A percentile compares a stretch with the other conserved stretches of the same genome.
Conservation (phyloP, 306 rosid species). For the Sindora glabra region DNA sequence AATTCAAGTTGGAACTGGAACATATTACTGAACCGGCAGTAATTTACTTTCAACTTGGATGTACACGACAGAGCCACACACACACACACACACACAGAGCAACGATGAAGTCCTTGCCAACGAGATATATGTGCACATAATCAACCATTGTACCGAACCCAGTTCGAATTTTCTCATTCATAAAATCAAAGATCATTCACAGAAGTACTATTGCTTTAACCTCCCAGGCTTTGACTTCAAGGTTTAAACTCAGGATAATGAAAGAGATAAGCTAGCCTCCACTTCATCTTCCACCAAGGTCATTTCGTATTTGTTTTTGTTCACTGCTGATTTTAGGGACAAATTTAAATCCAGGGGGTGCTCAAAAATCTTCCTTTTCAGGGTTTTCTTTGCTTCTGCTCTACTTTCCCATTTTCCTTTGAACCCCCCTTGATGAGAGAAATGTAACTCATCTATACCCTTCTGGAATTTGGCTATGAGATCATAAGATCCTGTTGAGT, state of each 20-base stretch:
- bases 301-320: constrained; percentile 1
- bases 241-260: constrained; percentile 28
- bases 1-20: too few species aligned
- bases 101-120: too few species aligned
- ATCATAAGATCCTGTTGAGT: background rate
- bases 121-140: too few species aligned
- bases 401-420: background rate
- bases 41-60: too few species aligned
- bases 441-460: background rate
- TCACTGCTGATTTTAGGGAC: constrained; percentile 17
- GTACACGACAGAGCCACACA: too few species aligned
- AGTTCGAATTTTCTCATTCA: constrained; percentile 39
- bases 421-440: background rate
- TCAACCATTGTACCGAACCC: too few species aligned
- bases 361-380: constrained; percentile 22
- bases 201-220: background rate
- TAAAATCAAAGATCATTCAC: too few species aligned
- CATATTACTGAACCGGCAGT: too few species aligned
- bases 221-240: constrained; percentile 2
- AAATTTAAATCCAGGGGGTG: constrained; percentile 18
- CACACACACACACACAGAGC: too few species aligned
- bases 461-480: background rate
- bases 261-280: constrained; percentile 17
- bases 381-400: background rate
- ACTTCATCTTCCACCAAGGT: background rate